Percentiles rank a stretch among this genome's conserved stretches.
phyloP scores from a whole-genome alignment of 169 alveolate genomes.

The Plasmodium fragile region DNA sequence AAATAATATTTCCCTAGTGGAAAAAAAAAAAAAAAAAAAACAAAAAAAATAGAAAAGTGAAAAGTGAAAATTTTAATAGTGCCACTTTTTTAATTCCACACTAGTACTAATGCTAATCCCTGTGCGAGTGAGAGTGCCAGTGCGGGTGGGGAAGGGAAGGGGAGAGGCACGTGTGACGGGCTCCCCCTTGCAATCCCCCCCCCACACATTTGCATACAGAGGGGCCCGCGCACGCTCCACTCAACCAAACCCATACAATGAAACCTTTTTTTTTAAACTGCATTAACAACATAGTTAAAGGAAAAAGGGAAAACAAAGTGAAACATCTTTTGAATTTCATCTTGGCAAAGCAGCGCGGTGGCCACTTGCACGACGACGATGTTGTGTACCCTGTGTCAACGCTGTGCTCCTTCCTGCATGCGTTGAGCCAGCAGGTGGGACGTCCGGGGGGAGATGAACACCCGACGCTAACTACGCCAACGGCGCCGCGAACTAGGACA shows the following conservation, averaged over 20 bases:
- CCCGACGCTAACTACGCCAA: neutral
- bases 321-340: conserved; percentile 15
- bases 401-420: neutral
- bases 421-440: neutral
- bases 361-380: neutral
- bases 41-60: too few relatives aligned
- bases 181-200: neutral
- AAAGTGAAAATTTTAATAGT: neutral
- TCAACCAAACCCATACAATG: conserved; percentile 6
- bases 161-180: too few relatives aligned
- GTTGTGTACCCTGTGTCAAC: conserved; percentile 42
- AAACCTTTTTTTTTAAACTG: neutral
- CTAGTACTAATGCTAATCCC: neutral
- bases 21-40: too few relatives aligned
- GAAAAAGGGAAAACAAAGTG: conserved; percentile 19
- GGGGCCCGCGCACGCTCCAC: too few relatives aligned
- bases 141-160: neutral
- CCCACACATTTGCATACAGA: neutral
- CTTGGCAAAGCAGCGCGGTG: neutral
- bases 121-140: too few relatives aligned
- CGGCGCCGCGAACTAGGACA: neutral
- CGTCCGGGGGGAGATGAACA: neutral
- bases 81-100: neutral
- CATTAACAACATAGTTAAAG: conserved; percentile 9
- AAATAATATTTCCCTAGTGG: neutral